Base-by-base conservation (phyloP, 2,329 filamentous ascomycete species). In the Ceratocystis harringtonii region DNA sequence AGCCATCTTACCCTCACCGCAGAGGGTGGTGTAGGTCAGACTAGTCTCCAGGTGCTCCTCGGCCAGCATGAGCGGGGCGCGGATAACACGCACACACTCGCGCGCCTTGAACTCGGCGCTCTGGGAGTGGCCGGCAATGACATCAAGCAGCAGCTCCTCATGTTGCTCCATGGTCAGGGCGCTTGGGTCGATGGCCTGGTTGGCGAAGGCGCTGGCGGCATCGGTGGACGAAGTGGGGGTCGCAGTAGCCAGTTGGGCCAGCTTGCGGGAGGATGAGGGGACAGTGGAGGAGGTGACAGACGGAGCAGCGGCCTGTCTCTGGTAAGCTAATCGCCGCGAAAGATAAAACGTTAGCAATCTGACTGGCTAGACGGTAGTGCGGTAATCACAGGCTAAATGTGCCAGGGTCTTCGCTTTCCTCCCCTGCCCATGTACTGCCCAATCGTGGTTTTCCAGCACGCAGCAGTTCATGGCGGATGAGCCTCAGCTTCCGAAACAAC, bases 1-100 rank as follows among this genome's bases (percentile, higher is more conserved):
- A n/a, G 44, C 58, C 66, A 67, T 67, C 48, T 67, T 67, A 19
- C 66, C 66, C 17, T 64, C 57, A 15, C 66, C 66, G 41, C 58
- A 48, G 5, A 67, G 57, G 1, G 66, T 67, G 19, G 44, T 67
- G 57, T 62, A 65, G 32, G 66, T 67, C n/a, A 67, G 32, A 4
- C 62, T 64, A 60, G 66, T 67, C 4, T 67, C 66, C 22, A 67
- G 48, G 15, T 67, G 62, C 36, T 67, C 66, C 58, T 65, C 66
- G 15, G 61, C 66, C 22, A 67, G 66, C 66, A 65, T 65, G 22
- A 67, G 60, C 19, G 66, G 66, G 8, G 66, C 66, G n/a, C 66
- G 62, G 60, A 67, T 67, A 36, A 67, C 66, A 15, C 66, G 66
- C 30, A 67, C 66, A 17, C 15, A 22, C n/a, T 60, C 44, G 25